Conservation (phyloP, 2,329 filamentous ascomycete species). For the Sarocladiaceae sp. region DNA sequence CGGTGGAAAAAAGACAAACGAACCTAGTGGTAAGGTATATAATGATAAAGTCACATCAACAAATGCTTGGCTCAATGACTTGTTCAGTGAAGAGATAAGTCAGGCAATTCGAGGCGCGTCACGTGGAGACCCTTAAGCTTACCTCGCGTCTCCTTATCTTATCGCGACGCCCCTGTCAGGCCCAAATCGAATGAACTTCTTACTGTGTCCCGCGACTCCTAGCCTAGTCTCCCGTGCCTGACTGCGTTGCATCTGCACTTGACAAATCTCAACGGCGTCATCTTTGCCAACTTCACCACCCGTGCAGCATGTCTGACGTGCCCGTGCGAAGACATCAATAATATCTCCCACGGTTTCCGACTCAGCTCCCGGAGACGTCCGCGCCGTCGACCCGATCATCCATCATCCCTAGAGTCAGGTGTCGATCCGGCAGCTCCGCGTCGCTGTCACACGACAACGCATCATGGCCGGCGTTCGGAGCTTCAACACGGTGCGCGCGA, state of each 20-base stretch:
- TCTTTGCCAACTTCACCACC: not conserved
- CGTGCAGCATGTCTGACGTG: not conserved
- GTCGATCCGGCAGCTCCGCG: constrained; percentile 19
- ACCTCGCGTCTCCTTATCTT: not conserved
- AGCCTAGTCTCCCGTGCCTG: not conserved
- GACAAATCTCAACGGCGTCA: too few species aligned
- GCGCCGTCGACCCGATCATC: not conserved
- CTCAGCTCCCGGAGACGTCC: not conserved
- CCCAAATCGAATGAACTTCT: too few species aligned
- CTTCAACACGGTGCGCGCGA: constrained; percentile 69
- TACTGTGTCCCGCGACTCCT: too few species aligned
- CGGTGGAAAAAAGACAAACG: too few species aligned
- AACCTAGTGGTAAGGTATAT: too few species aligned
- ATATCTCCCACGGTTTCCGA: too few species aligned
- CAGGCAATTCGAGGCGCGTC: not conserved
- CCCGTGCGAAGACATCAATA: not conserved
- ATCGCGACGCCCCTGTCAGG: not conserved
- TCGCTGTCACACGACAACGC: constrained; percentile 12
- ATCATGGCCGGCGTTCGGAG: constrained; percentile 26
- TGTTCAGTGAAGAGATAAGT: too few species aligned
- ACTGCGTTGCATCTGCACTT: not conserved
- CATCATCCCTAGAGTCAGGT: not conserved
- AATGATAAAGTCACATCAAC: too few species aligned
- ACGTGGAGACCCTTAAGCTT: not conserved
- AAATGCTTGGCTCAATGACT: too few species aligned